Evolutionary conservation across 345 rosid genomes (phyloP).

Genomic region (Aethionema arabicum): DNA sequence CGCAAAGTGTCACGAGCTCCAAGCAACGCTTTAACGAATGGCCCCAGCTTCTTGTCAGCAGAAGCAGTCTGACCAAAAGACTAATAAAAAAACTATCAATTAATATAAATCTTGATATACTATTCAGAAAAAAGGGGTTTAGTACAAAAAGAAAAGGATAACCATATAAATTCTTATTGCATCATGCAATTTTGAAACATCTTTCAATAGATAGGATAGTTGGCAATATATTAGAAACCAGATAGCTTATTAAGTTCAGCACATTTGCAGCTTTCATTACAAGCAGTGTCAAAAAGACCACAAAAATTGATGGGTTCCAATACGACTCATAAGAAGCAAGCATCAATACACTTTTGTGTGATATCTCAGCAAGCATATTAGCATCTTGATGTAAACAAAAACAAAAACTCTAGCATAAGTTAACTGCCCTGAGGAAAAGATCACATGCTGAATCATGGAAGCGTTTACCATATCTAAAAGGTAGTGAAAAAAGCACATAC

Average conservation of each 20-base stretch:
- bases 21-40: slow-evolving; percentile 68
- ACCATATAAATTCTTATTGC: slow-evolving; percentile 2
- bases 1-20: slow-evolving; percentile 67
- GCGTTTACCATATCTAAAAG: slow-evolving; percentile 1
- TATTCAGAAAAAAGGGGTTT: slow-evolving; percentile 3
- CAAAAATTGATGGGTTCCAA: background rate
- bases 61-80: slow-evolving; percentile 44
- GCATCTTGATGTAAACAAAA: slow-evolving; percentile 1
- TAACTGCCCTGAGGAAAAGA: background rate
- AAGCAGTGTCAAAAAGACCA: slow-evolving; percentile 6
- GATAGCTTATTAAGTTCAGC: slow-evolving; percentile 8
- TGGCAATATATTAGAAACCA: slow-evolving; percentile 15
- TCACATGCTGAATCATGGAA: slow-evolving; percentile 1
- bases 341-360: background rate
- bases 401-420: slow-evolving; percentile 10
- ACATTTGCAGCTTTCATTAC: slow-evolving; percentile 1
- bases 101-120: background rate
- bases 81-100: slow-evolving; percentile 43
- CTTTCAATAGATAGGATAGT: background rate
- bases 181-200: slow-evolving; percentile 22
- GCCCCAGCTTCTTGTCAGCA: slow-evolving; percentile 47
- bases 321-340: slow-evolving; percentile 3
- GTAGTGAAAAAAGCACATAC: slow-evolving; percentile 43
- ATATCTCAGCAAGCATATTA: slow-evolving; percentile 5
- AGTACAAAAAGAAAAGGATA: slow-evolving; percentile 6